Conservation (phyloP, 2,329 filamentous ascomycete genomes). For the Fusarium nematophilum region DNA sequence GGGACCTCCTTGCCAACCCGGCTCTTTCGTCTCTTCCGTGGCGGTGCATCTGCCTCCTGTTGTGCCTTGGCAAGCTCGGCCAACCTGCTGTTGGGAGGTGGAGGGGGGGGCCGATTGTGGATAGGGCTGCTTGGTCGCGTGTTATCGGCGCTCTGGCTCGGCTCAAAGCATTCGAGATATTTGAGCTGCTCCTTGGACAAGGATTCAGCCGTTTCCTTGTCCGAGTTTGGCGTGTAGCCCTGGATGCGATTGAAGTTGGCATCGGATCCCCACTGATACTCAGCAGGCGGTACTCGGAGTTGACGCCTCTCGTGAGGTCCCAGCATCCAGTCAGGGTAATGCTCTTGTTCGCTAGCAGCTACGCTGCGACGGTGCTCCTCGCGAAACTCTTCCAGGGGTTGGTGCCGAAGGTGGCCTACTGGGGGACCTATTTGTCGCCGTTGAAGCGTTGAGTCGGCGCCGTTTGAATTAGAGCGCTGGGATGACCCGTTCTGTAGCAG, state of each 20-base stretch:
- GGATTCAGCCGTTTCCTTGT: constrained; percentile 68
- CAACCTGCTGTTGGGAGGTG: constrained; percentile 15
- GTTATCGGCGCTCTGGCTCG: constrained; percentile 67
- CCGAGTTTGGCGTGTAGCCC: constrained; percentile 67
- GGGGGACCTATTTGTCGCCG: constrained; percentile 48
- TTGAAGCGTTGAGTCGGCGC: constrained; percentile 36
- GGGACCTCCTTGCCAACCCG: constrained; percentile 57
- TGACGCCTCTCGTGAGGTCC: constrained; percentile 45
- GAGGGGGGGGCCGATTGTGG: constrained; percentile 32
- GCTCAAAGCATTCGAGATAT: constrained; percentile 67
- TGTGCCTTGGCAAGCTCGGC: constrained; percentile 45
- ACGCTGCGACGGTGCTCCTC: constrained; percentile 52
- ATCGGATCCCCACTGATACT: constrained; percentile 77
- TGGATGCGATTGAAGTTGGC: constrained; percentile 68
- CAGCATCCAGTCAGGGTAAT: constrained; percentile 58
- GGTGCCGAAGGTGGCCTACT: constrained; percentile 56
- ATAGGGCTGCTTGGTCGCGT: constrained; percentile 69
- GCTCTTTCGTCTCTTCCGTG: constrained; percentile 67
- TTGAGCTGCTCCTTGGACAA: constrained; percentile 66
- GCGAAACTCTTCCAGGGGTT: constrained; percentile 56
- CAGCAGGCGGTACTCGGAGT: constrained; percentile 53
- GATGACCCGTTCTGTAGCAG: constrained; percentile 58
- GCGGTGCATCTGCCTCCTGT: constrained; percentile 55
- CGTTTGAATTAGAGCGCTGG: constrained; percentile 39
- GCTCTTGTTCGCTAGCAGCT: constrained; percentile 47